Base-by-base conservation (phyloP, 306 rosid species). In the Myrica gale region DNA sequence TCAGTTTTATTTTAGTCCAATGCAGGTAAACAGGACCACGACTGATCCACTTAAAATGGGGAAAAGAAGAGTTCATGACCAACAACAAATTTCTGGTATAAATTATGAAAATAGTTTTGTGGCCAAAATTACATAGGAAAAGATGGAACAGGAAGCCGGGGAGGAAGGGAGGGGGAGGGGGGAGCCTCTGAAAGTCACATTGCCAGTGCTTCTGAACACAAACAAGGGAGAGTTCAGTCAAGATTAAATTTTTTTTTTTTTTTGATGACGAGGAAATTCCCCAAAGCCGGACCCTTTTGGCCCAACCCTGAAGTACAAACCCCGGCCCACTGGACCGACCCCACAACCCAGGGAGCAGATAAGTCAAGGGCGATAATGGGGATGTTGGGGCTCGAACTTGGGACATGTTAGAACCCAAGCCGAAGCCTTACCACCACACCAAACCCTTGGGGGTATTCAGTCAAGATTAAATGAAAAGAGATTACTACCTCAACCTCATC, bases 401-500 rank as follows among this genome's bases (percentile, higher is more conserved):
- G n/a, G n/a, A n/a, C n/a, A n/a, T n/a, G n/a, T n/a, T n/a, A n/a
- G n/a, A n/a, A n/a, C n/a, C n/a, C n/a, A n/a, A n/a, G n/a, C n/a
- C n/a, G n/a, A n/a, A n/a, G n/a, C n/a, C n/a, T n/a, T n/a, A n/a
- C n/a, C n/a, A n/a, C n/a, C n/a, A n/a, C n/a, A n/a, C n/a, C n/a
- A n/a, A n/a, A n/a, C n/a, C n/a, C n/a, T n/a, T n/a, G n/a, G n/a
- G n/a, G n/a, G n/a, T n/a, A n/a, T 68, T 61, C 52, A 66, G 19
- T 23, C 42, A 19, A n/a, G 5, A 9, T 74, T 23, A 66, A 54
- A 42, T 39, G 37, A 60, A 67, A 68, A 54, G 58, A 75, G 72
- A 65, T 81, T 67, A 51, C 69, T 89, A 92, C 97, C 98, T 92
- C 97, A 71, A 90, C 78, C 63, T 89, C 87, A 74, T 95, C 97